Conservation (phyloP, 225 moss, liverwort and hornwort genomes). For the Physcomitrellopsis africana region DNA sequence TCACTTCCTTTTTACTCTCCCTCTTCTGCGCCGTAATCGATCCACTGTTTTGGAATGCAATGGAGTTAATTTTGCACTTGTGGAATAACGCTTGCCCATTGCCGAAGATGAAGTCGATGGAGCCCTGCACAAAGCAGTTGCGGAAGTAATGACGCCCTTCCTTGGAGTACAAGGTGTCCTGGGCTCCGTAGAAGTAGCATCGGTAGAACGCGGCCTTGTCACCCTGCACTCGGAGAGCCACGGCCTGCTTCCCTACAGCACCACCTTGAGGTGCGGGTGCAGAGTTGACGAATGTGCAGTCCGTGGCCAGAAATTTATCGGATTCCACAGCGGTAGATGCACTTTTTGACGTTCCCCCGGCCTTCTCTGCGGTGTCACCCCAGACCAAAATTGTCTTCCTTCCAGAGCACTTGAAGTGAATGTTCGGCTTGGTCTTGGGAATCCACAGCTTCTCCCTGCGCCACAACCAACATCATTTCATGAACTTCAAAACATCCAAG, state of each 20-base stretch:
- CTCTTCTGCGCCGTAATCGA: slow-evolving; percentile 50
- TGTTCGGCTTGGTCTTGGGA: slow-evolving; percentile 24
- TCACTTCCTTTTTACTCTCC: not conserved
- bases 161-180: slow-evolving; percentile 84
- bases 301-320: slow-evolving; percentile 60
- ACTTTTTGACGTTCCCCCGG: slow-evolving; percentile 52
- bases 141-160: slow-evolving; percentile 72
- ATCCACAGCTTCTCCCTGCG: slow-evolving; percentile 60
- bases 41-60: slow-evolving; percentile 24
- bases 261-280: slow-evolving; percentile 66
- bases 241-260: slow-evolving; percentile 3
- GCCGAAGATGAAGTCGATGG: slow-evolving; percentile 82
- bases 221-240: slow-evolving; percentile 65
- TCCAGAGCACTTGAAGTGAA: slow-evolving; percentile 77
- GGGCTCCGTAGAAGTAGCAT: slow-evolving; percentile 60
- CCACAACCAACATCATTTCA: too few relatives aligned
- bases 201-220: slow-evolving; percentile 71
- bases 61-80: slow-evolving; percentile 29
- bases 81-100: slow-evolving; percentile 68
- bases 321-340: slow-evolving; percentile 60
- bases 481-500: too few relatives aligned
- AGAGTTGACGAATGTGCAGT: slow-evolving; percentile 72
- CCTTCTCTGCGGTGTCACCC: slow-evolving; percentile 52
- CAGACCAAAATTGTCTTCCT: slow-evolving; percentile 34
- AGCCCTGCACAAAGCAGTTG: slow-evolving; percentile 66